Percentiles rank a stretch among this genome's conserved stretches.
Evolutionary conservation across 148 eudicot genomes (phyloP).

Genomic region (Rhododendron vialii): DNA sequence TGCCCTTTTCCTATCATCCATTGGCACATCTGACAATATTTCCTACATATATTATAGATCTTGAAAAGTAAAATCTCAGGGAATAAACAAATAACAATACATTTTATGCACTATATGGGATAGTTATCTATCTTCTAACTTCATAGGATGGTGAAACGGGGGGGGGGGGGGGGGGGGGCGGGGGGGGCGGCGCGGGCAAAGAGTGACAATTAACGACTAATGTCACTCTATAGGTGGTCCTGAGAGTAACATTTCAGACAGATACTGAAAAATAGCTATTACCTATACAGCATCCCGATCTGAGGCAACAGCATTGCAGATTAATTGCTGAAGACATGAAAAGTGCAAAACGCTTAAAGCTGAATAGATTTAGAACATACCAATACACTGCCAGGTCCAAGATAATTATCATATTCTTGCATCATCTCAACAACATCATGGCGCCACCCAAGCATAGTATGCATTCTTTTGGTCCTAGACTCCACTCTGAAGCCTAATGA

Average conservation of each 20-base stretch:
- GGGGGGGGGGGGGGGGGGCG: too few species aligned
- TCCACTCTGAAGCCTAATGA: conserved; percentile 64
- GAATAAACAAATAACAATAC: neutral
- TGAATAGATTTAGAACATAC: conserved; percentile 33
- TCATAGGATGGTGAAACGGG: neutral
- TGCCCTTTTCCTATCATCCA: conserved; percentile 51
- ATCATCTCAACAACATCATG: conserved; percentile 78
- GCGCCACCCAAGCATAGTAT: conserved; percentile 93
- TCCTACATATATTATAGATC: conserved; percentile 39
- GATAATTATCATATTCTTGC: conserved; percentile 81
- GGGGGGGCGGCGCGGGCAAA: neutral
- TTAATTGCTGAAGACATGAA: neutral
- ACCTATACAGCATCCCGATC: neutral
- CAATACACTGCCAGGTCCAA: conserved; percentile 95
- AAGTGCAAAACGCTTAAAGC: neutral
- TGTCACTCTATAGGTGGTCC: neutral
- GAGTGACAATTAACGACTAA: neutral
- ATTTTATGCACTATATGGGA: neutral
- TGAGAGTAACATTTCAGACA: neutral
- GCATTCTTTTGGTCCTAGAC: conserved; percentile 73
- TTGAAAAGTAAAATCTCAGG: neutral
- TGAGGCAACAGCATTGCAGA: neutral
- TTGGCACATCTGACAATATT: conserved; percentile 76
- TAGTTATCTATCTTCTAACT: neutral
- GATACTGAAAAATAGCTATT: neutral